phyloP scores from a whole-genome alignment of 2,329 filamentous ascomycete genomes.

The Tolypocladium endophyticum region DNA sequence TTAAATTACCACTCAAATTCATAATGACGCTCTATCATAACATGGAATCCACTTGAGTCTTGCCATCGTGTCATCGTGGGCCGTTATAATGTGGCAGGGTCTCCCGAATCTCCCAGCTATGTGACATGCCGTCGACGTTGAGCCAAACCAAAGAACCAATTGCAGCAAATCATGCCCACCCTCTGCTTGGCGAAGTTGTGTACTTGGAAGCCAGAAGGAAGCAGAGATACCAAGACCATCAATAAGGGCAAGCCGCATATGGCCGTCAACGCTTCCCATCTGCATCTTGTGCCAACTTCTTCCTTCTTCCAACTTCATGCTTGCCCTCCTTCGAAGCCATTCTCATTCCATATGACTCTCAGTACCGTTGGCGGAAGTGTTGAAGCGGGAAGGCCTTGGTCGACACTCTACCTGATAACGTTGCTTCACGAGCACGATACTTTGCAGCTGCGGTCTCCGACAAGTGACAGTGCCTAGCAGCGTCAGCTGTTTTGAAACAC shows the following conservation, averaged over 20 bases:
- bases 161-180: not conserved
- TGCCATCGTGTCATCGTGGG: not conserved
- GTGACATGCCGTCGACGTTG: not conserved
- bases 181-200: not conserved
- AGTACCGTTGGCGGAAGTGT: not conserved
- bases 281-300: not conserved
- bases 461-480: not conserved
- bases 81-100: not conserved
- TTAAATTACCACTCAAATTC: not conserved
- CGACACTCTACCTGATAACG: not conserved
- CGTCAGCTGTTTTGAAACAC: too few species aligned
- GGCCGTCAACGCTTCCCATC: not conserved
- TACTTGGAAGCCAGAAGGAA: not conserved
- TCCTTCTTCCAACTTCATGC: not conserved
- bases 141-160: not conserved
- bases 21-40: not conserved
- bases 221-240: not conserved
- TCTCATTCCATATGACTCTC: not conserved
- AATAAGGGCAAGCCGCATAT: not conserved
- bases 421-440: not conserved
- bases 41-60: not conserved
- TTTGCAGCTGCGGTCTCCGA: not conserved
- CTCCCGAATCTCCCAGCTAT: not conserved
- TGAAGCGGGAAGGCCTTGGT: not conserved
- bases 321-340: not conserved